A percentile compares a stretch with the other conserved stretches of the same genome.
phyloP scores from a whole-genome alignment of 805 yeast genomes.

The Candida manassasensis region DNA sequence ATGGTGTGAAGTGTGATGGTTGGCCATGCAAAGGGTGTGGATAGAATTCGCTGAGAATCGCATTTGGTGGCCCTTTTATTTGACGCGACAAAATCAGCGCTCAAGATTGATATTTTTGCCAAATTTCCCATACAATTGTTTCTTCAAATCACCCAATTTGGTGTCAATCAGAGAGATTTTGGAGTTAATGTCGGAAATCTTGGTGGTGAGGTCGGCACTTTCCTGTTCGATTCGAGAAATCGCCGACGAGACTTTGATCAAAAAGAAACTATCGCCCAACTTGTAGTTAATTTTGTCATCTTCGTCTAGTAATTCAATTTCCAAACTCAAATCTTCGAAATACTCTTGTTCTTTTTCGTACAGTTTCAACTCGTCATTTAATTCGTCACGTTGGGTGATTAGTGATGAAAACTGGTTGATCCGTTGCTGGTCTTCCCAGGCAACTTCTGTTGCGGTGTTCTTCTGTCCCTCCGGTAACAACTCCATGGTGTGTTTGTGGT shows the following conservation, averaged over 20 bases:
- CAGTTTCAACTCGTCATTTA: constrained; percentile 44
- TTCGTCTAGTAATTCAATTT: constrained; percentile 77
- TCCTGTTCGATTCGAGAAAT: constrained; percentile 65
- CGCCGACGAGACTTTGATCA: constrained; percentile 61
- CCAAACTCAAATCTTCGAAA: constrained; percentile 79
- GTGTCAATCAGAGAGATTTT: constrained; percentile 50
- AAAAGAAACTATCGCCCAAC: constrained; percentile 78
- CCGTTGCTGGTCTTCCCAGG: constrained; percentile 81
- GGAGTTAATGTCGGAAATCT: constrained; percentile 43
- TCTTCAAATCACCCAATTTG: constrained; percentile 58
- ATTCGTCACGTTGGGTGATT: constrained; percentile 62
- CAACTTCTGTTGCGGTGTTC: constrained; percentile 54
- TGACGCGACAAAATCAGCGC: no score
- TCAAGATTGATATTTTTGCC: constrained; percentile 88
- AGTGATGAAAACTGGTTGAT: constrained; percentile 86
- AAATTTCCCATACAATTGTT: constrained; percentile 77
- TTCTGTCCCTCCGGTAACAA: constrained; percentile 52
- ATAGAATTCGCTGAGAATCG: no score
- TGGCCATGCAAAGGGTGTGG: no score
- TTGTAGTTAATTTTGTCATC: constrained; percentile 71
- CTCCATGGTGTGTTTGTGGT: constrained; percentile 27
- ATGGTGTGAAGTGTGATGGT: no score
- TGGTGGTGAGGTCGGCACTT: constrained; percentile 45
- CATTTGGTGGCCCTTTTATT: no score
- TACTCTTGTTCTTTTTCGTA: constrained; percentile 74